A percentile compares a stretch with the other conserved stretches of the same genome.
phyloP scores from a whole-genome alignment of 1,284 basidiomycete genomes.

The Fomes fomentarius region DNA sequence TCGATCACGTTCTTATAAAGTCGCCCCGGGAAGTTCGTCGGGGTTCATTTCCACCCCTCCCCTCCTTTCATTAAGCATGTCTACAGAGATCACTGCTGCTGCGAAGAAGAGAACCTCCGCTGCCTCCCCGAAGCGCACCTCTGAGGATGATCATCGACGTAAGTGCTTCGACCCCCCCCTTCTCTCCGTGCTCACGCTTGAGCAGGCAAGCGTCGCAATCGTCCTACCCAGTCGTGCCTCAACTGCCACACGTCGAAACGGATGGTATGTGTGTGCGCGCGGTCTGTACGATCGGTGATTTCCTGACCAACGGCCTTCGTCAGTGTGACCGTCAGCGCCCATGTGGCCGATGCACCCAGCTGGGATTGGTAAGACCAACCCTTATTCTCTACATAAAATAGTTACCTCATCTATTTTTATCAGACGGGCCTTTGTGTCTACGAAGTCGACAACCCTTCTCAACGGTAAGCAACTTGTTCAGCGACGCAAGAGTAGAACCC shows the following conservation, averaged over 20 bases:
- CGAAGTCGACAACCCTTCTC: slow-evolving; percentile 78
- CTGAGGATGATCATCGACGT: slow-evolving; percentile 40
- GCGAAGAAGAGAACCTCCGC: slow-evolving; percentile 34
- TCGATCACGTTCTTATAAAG: slow-evolving; percentile 18
- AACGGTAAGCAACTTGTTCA: slow-evolving; percentile 41
- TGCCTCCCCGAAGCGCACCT: slow-evolving; percentile 29
- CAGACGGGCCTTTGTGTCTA: slow-evolving; percentile 85
- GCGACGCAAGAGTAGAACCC: background rate
- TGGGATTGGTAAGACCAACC: slow-evolving; percentile 56
- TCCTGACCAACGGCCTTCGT: background rate
- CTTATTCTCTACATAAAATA: background rate
- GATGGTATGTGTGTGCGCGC: slow-evolving; percentile 60
- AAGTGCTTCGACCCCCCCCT: slow-evolving; percentile 12
- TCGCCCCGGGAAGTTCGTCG: slow-evolving; percentile 7
- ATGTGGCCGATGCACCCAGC: slow-evolving; percentile 74
- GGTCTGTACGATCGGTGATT: background rate
- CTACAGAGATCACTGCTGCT: slow-evolving; percentile 26
- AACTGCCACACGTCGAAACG: slow-evolving; percentile 80
- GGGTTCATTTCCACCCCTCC: slow-evolving; percentile 15
- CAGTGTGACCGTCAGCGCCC: slow-evolving; percentile 76
- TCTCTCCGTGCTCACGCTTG: slow-evolving; percentile 2
- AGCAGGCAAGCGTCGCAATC: slow-evolving; percentile 53
- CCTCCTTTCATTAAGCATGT: slow-evolving; percentile 28
- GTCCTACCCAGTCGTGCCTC: slow-evolving; percentile 67
- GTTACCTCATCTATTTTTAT: slow-evolving; percentile 1